phyloP scores from a whole-genome alignment of 345 rosid genomes.

The Aurinia saxatilis region DNA sequence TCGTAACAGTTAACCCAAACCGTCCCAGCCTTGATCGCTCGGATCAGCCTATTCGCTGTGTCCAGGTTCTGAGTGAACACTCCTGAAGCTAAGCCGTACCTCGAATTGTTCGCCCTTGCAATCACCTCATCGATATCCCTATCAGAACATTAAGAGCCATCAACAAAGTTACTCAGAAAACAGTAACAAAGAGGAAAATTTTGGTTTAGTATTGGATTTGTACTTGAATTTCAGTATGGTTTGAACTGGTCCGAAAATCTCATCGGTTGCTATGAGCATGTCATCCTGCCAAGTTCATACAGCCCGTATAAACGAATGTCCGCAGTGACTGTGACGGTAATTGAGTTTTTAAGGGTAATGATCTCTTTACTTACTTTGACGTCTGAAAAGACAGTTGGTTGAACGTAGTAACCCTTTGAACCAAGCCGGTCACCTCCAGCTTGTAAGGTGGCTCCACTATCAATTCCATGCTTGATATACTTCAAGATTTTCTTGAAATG shows the following conservation, averaged over 20 bases:
- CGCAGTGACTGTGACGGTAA: background rate
- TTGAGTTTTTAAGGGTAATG: background rate
- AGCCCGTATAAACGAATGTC: background rate
- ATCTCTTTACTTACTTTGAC: conserved; percentile 48
- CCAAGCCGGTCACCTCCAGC: conserved; percentile 79
- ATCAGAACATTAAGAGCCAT: conserved; percentile 14
- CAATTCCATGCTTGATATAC: conserved; percentile 67
- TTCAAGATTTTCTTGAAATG: conserved; percentile 66
- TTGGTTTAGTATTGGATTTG: conserved; percentile 5
- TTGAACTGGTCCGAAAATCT: conserved; percentile 95
- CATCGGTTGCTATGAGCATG: conserved; percentile 84
- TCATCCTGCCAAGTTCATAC: conserved; percentile 48
- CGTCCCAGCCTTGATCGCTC: conserved; percentile 63
- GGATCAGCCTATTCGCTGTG: conserved; percentile 61
- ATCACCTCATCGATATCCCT: conserved; percentile 77
- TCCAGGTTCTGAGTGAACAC: conserved; percentile 73
- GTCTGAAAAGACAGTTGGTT: conserved; percentile 96
- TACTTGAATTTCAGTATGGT: conserved; percentile 84
- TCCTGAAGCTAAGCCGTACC: conserved; percentile 79
- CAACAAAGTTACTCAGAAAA: background rate
- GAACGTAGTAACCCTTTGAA: conserved; percentile 63
- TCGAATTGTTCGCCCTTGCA: conserved; percentile 48
- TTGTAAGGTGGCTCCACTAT: conserved; percentile 84
- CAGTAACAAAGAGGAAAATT: background rate
- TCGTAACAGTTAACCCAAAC: conserved; percentile 89